Conservation (phyloP, 139 green algal species). For the Micractinium sp. region DNA sequence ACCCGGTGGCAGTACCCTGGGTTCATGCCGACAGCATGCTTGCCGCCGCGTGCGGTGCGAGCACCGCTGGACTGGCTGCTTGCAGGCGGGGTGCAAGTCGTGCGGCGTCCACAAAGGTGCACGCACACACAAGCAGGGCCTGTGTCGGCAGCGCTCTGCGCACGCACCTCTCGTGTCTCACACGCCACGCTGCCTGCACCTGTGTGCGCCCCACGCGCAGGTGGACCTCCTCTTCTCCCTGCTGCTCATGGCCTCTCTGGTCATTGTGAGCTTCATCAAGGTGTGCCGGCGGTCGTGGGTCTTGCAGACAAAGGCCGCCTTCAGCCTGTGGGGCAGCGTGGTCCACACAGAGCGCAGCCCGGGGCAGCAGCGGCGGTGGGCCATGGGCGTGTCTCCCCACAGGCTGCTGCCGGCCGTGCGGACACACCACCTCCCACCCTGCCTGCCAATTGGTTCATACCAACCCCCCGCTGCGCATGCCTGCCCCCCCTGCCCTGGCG, state of each 20-base stretch:
- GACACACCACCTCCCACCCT: too few relatives aligned
- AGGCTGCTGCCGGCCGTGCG: neutral
- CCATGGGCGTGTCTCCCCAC: neutral
- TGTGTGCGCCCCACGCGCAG: neutral
- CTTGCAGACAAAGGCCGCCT: neutral
- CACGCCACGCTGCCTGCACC: neutral
- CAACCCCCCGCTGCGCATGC: neutral
- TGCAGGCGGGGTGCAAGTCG: too few relatives aligned
- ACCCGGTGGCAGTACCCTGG: neutral
- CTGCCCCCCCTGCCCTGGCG: neutral
- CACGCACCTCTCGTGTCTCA: too few relatives aligned
- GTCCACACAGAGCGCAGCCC: too few relatives aligned
- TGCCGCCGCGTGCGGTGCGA: too few relatives aligned
- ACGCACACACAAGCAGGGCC: too few relatives aligned
- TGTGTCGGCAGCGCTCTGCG: too few relatives aligned
- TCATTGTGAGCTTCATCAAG: neutral
- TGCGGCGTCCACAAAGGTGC: too few relatives aligned
- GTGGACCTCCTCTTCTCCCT: constrained; percentile 29
- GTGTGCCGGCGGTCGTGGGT: neutral
- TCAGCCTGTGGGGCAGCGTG: too few relatives aligned
- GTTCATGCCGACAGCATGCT: too few relatives aligned
- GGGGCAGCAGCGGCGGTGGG: too few relatives aligned
- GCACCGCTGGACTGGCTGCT: too few relatives aligned
- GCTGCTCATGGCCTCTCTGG: constrained; percentile 9
- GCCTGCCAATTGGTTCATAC: neutral